phyloP scores from a whole-genome alignment of 345 rosid species.

The Eucalyptus marginata region DNA sequence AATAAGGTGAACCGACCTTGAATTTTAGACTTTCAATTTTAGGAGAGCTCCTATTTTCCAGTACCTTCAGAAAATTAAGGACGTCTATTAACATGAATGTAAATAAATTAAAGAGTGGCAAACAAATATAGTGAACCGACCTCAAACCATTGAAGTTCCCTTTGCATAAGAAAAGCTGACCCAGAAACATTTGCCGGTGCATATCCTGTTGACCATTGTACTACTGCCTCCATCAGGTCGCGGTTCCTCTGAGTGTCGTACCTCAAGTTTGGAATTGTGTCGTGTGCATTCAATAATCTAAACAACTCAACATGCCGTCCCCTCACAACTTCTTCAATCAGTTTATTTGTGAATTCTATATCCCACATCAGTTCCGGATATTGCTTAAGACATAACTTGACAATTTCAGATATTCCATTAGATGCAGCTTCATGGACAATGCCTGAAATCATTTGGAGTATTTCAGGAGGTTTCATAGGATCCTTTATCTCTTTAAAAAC shows the following conservation, averaged over 20 bases:
- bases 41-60: neutral
- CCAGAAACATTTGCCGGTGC: neutral
- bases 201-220: neutral
- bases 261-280: neutral
- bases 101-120: neutral
- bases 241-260: no score
- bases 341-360: neutral
- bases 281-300: neutral
- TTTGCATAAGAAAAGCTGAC: neutral
- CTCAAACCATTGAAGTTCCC: neutral
- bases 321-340: no score
- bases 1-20: no score
- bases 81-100: neutral
- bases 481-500: accelerated
- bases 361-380: neutral
- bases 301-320: neutral
- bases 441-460: neutral
- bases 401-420: neutral
- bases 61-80: neutral
- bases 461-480: no score
- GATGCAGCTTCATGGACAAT: neutral
- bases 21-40: no score
- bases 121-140: neutral
- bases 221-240: neutral
- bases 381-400: neutral